Conservation (phyloP, 2,329 filamentous ascomycete genomes). For the Zalaria sp. region DNA sequence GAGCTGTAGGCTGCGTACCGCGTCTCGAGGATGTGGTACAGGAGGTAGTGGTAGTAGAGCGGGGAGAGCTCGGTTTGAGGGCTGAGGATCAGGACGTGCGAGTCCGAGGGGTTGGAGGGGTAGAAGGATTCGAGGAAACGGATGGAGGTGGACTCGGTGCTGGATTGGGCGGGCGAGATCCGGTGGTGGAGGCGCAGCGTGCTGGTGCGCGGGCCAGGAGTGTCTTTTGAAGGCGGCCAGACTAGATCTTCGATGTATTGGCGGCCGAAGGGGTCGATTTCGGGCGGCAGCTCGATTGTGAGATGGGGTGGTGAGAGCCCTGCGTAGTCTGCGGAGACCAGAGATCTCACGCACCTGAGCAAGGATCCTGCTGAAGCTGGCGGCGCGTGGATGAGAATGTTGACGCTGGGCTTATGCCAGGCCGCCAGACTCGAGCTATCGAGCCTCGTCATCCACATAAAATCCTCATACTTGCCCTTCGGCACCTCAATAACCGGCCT, state of each 20-base stretch:
- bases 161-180: slow-evolving; percentile 45
- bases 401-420: slow-evolving; percentile 66
- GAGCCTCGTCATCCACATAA: slow-evolving; percentile 66
- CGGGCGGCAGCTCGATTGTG: slow-evolving; percentile 67
- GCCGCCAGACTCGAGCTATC: slow-evolving; percentile 58
- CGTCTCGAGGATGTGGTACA: slow-evolving; percentile 64
- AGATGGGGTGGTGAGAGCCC: slow-evolving; percentile 57
- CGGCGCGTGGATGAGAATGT: slow-evolving; percentile 71
- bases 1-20: slow-evolving; percentile 46
- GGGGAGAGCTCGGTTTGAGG: slow-evolving; percentile 67
- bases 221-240: slow-evolving; percentile 48
- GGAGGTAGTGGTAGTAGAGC: slow-evolving; percentile 75
- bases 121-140: slow-evolving; percentile 81
- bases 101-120: slow-evolving; percentile 47
- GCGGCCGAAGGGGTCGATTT: slow-evolving; percentile 51
- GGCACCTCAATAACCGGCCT: slow-evolving; percentile 67
- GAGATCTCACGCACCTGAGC: slow-evolving; percentile 61
- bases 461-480: slow-evolving; percentile 42
- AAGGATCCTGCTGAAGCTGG: slow-evolving; percentile 58
- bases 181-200: slow-evolving; percentile 60
- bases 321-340: slow-evolving; percentile 62
- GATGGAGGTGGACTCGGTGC: slow-evolving; percentile 55
- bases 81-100: slow-evolving; percentile 74
- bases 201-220: slow-evolving; percentile 26
- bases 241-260: slow-evolving; percentile 47